Evolutionary conservation across 176 grass and related monocot species (phyloP).

Genomic region (Aegilops umbellulata): DNA sequence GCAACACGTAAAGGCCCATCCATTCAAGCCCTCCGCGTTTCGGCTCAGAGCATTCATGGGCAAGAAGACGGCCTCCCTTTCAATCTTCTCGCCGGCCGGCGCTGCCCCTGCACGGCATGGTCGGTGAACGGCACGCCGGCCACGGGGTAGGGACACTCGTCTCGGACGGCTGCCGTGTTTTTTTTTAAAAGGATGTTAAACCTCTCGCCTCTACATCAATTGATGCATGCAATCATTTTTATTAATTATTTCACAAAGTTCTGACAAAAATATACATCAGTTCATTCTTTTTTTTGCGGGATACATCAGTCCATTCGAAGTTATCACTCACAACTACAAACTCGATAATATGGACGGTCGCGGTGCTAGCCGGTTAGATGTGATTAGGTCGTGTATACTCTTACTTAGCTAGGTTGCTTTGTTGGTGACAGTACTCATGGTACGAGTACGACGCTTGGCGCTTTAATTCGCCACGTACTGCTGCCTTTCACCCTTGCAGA

Average conservation of each 20-base stretch:
- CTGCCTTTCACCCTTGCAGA: not conserved
- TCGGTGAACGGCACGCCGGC: not conserved
- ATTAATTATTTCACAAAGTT: no score
- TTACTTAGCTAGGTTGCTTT: not conserved
- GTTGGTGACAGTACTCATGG: constrained; percentile 14
- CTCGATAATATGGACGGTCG: no score
- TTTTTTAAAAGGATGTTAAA: no score
- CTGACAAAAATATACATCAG: no score
- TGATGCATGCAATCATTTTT: no score
- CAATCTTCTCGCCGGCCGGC: not conserved
- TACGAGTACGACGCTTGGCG: not conserved
- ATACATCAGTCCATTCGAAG: no score
- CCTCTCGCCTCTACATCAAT: no score
- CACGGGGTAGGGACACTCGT: not conserved
- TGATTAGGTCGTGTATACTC: no score
- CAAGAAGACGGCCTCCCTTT: not conserved
- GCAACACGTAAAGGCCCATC: not conserved
- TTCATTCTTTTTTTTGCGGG: no score
- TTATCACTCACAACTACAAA: no score
- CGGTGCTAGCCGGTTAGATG: no score
- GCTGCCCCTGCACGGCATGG: not conserved
- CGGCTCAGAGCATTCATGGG: constrained; percentile 3
- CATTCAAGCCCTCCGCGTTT: not conserved
- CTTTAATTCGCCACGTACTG: not conserved
- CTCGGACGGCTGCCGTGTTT: not conserved